These are phyloP conservation scores for Sporothrix globosa DNA, from an alignment of 2,329 filamentous ascomycete genomes.

Conservation along the genomic window DNA sequence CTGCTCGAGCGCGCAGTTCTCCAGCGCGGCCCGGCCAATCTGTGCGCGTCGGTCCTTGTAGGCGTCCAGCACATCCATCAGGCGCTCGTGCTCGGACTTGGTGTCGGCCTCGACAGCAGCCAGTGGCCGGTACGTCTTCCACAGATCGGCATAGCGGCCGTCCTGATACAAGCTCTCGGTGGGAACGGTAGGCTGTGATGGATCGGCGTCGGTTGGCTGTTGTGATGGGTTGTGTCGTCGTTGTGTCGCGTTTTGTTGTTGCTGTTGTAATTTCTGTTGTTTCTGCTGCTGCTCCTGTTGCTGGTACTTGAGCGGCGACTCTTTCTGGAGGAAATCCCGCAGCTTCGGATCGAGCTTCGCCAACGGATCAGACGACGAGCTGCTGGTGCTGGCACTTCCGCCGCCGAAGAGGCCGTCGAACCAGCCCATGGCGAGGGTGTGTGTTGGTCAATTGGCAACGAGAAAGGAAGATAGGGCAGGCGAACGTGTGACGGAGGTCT, in stretches of 20 bases:
- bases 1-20: conserved; percentile 92
- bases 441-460: background rate
- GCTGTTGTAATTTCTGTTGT: conserved; percentile 34
- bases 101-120: conserved; percentile 67
- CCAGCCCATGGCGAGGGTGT: conserved; percentile 57
- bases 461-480: background rate
- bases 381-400: conserved; percentile 41
- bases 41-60: conserved; percentile 80
- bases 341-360: conserved; percentile 79
- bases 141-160: conserved; percentile 78
- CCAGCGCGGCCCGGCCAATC: conserved; percentile 79
- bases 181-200: conserved; percentile 45
- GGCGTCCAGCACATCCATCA: conserved; percentile 76
- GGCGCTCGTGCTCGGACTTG: conserved; percentile 77
- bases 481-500: background rate
- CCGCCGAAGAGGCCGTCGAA: conserved; percentile 54
- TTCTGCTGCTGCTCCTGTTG: conserved; percentile 36
- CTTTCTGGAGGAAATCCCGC: conserved; percentile 80
- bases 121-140: conserved; percentile 85
- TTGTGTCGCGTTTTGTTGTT: conserved; percentile 23
- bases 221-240: conserved; percentile 4
- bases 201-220: background rate
- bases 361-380: conserved; percentile 62
- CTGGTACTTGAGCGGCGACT: conserved; percentile 68
- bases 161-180: conserved; percentile 59